Evolutionary conservation across 1,284 basidiomycete genomes (phyloP), one percentile per base, ranked within the genome.

Genomic region (Pholiota adiposa): DNA sequence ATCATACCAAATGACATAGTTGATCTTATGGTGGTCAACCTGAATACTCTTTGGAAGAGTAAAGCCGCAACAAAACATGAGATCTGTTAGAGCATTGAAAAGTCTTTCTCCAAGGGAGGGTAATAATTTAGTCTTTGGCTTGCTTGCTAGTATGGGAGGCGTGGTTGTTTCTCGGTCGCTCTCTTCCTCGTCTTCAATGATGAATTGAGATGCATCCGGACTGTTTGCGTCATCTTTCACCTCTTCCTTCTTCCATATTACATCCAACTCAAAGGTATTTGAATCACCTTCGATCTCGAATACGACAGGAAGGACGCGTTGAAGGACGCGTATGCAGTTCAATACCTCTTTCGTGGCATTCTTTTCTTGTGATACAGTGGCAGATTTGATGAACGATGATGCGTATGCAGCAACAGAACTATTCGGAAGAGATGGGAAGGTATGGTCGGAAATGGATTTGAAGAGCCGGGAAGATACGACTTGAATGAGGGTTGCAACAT

Each of bases 61-160:
- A 71, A 97, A 96, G 11, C 93, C 94, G 67, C 93, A 96, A 69
- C 93, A 94, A 74, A 96, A 97, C 38, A 96, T 74, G 27, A 97
- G 79, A 71, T 97, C 94, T 61, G 94, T 84, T 6, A 93, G 77
- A 62, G 88, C 87, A 65, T 82, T 85, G 67, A 96, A 90, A 25
- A 97, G 76, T 62, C 85, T 82, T 69, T 96, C 93, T 1, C 88
- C 91, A 1, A 96, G 75, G 8, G 91, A 90, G 1, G 93, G 93
- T 23, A 87, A 70, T 14, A 78, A 78, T 65, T 84, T 86, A 69
- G 69, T 81, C 51, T 74, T 75, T 29, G 63, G 60, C 54, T 71
- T 71, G 25, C 66, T 65, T 46, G 60, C 60, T 65, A 31, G 25
- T n/a, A 66, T 63, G 36, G 61, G 60, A 63, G 7, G 66, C 27